A percentile compares a stretch with the other conserved stretches of the same genome.
These are phyloP conservation scores for Sporothrix pallida DNA, from an alignment of 2,329 filamentous ascomycete species.

Conservation along the genomic window DNA sequence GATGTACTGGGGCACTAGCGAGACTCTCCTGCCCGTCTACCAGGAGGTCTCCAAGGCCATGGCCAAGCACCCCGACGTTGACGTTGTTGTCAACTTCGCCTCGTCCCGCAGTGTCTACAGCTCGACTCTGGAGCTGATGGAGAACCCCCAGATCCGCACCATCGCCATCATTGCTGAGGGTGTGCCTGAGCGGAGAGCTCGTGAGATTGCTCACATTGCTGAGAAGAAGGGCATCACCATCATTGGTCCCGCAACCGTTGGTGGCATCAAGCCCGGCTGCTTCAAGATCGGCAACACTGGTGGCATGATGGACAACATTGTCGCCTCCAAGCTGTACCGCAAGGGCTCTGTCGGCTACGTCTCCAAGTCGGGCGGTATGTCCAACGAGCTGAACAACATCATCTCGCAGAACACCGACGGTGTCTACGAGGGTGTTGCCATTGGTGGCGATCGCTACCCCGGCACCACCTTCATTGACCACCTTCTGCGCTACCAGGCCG, in stretches of 20 bases:
- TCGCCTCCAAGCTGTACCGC: conserved; percentile 99
- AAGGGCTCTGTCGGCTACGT: conserved; percentile 98
- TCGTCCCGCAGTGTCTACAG: conserved; percentile 98
- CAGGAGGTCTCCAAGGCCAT: conserved; percentile 92
- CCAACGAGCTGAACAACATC: conserved; percentile 99
- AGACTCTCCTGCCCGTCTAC: conserved; percentile 98
- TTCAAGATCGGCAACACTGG: conserved; percentile 99
- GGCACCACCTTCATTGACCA: conserved; percentile 99
- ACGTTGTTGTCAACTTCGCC: conserved; percentile 98
- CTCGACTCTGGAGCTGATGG: conserved; percentile 98
- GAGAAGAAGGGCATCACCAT: conserved; percentile 99
- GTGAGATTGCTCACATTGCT: conserved; percentile 95
- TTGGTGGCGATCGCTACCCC: conserved; percentile 98
- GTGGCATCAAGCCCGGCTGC: conserved; percentile 98
- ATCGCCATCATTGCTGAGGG: conserved; percentile 99
- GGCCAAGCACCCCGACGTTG: conserved; percentile 94
- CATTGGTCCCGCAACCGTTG: conserved; percentile 96
- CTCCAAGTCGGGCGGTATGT: conserved; percentile 99
- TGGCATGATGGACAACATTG: conserved; percentile 99
- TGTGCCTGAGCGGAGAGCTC: conserved; percentile 97
- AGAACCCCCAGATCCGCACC: conserved; percentile 94
- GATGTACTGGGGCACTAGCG: conserved; percentile 99
- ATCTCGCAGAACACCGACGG: conserved; percentile 94
- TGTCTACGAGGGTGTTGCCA: conserved; percentile 98
- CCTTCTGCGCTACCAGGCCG: conserved; percentile 92